Conservation (phyloP, 306 rosid genomes). For the Quercus alba region DNA sequence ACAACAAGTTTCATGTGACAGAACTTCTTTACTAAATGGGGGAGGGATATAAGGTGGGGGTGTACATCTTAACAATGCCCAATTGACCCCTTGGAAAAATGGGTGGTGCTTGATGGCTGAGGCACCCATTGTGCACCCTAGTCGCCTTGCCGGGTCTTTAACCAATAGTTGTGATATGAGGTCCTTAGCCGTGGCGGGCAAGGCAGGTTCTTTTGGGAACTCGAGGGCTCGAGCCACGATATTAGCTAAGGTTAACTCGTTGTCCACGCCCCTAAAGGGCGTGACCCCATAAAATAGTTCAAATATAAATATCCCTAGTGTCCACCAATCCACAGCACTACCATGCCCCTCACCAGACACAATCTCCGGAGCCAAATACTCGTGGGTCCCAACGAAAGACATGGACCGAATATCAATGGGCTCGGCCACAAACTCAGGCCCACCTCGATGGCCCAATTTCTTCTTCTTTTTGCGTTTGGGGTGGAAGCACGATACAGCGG, state of each 20-base stretch:
- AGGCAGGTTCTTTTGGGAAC: conserved; percentile 55
- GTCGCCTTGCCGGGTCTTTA: conserved; percentile 46
- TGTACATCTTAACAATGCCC: conserved; percentile 56
- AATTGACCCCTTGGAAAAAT: conserved; percentile 47
- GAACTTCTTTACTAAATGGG: conserved; percentile 44
- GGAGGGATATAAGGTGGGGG: conserved; percentile 55
- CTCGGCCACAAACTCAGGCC: conserved; percentile 57
- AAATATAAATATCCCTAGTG: conserved; percentile 51
- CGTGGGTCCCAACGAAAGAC: conserved; percentile 66
- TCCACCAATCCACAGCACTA: conserved; percentile 64
- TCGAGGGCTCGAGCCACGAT: conserved; percentile 63
- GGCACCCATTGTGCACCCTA: conserved; percentile 52
- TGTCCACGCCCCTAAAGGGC: conserved; percentile 49
- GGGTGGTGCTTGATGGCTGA: conserved; percentile 48
- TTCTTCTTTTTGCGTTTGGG: conserved; percentile 57
- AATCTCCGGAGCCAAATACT: conserved; percentile 62
- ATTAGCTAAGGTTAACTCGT: conserved; percentile 52
- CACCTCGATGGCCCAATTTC: conserved; percentile 35
- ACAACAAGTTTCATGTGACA: conserved; percentile 49
- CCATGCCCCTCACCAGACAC: conserved; percentile 61
- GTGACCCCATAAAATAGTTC: conserved; percentile 53
- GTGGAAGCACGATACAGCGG: conserved; percentile 53
- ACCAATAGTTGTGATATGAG: conserved; percentile 47
- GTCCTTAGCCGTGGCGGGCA: conserved; percentile 52
- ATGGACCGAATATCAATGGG: conserved; percentile 53